Percentiles rank a stretch among this genome's conserved stretches.
These are phyloP conservation scores for Kuraishia borneana DNA, from an alignment of 805 yeast genomes.

Conservation along the genomic window DNA sequence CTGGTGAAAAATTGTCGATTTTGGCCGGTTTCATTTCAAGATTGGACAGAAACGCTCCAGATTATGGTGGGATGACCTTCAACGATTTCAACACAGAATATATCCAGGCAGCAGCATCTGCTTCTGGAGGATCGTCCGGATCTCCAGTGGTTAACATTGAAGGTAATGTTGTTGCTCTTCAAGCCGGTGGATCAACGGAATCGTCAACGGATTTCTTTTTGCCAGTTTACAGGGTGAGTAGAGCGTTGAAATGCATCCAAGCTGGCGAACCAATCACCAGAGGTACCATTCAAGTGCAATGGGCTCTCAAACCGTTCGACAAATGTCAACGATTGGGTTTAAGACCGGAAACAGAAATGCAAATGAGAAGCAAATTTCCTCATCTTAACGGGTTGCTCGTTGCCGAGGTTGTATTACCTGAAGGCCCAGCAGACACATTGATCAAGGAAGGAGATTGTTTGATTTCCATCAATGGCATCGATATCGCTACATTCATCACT, in stretches of 20 bases:
- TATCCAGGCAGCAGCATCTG: conserved; percentile 92
- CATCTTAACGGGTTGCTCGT: conserved; percentile 70
- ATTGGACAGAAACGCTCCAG: conserved; percentile 89
- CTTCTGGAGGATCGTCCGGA: conserved; percentile 93
- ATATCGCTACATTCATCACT: conserved; percentile 58
- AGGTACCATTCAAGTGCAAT: conserved; percentile 88
- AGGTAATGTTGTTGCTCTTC: conserved; percentile 82
- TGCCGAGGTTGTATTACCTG: conserved; percentile 70
- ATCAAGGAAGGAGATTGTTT: conserved; percentile 82
- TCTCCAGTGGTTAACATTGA: conserved; percentile 90
- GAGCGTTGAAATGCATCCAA: conserved; percentile 75
- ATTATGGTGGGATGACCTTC: conserved; percentile 78
- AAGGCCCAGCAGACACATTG: conserved; percentile 69
- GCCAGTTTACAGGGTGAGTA: conserved; percentile 71
- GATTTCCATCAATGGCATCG: conserved; percentile 55
- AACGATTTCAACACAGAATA: conserved; percentile 92
- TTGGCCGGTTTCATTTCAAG: conserved; percentile 79
- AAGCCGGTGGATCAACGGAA: conserved; percentile 88
- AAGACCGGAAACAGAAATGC: conserved; percentile 58
- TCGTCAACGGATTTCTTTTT: conserved; percentile 90
- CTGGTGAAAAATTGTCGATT: conserved; percentile 87
- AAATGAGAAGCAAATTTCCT: conserved; percentile 61
- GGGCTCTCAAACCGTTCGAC: conserved; percentile 80
- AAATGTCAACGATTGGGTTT: conserved; percentile 85
- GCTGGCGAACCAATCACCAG: conserved; percentile 49